Evolutionary conservation across 257 asterid species (phyloP), one percentile per base, ranked within the genome.

Genomic region (Solanum corneliomulleri): DNA sequence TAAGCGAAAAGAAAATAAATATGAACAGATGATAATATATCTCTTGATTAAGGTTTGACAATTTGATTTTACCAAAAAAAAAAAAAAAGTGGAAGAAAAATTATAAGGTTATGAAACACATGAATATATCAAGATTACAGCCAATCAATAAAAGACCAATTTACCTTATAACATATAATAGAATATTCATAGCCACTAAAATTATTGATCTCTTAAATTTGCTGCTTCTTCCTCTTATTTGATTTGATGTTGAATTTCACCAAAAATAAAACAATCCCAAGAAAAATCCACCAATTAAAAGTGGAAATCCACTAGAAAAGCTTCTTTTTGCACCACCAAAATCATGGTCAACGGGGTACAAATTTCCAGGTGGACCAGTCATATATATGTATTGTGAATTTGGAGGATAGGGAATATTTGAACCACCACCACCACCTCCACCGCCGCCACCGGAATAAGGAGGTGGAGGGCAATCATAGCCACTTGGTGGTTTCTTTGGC

Each of bases 281-380:
- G 66, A 84, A 84, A 1, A 84, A 66, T 52, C 89, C 21, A 81
- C 76, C 29, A 9, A 84, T 82, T 84, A 88, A 70, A 66, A 83
- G 15, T 83, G 89, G 25, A 64, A 89, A 82, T 86, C 91, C 92
- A 77, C 75, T 87, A 72, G 91, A 27, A 56, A 85, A 86, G 21
- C 87, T 31, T 85, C 35, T 44, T 31, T 62, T 80, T 21, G 82
- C 91, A 31, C 87, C 77, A 3, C 39, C 23, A 49, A 27, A 60
- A 39, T 41, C 5, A 11, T 25, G 83, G 83, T 89, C 86, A 29
- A 94, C 87, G 1, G 96, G 97, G 16, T 95, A 95, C 49, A 95
- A 66, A 52, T 84, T 84, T 41, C 98, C 98, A 14, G 98, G 98
- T 27, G 98, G 98, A 35, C 95, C 97, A 23, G 93, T 91, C 85